Base-by-base conservation (phyloP, 169 alveolate genomes). In the Miamiensis avidus region DNA sequence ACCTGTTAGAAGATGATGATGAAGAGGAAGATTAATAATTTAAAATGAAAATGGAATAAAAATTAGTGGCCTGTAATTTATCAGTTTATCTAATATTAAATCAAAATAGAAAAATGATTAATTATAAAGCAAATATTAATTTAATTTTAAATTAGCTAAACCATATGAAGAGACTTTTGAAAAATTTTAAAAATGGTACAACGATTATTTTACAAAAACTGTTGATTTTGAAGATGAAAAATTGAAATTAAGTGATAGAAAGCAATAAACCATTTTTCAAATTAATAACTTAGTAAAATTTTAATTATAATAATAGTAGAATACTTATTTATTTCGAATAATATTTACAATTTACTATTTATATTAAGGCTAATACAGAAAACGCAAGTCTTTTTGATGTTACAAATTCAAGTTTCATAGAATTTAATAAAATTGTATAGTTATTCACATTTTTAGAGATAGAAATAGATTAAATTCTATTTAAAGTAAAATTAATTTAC, bases 81-180 rank as follows among this genome's bases (percentile, higher is more conserved):
- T 49, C 20, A 20, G 69, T 20, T 11, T 49, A 49, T 49, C 20
- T 49, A 49, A 49, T 11, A 49, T 49, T 49, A 49, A 11, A 49
- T 49, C 69, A 11, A 49, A 49, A 49, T 11, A 49, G 4, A 11
- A 49, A 11, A 49, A 49, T 11, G 20, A 49, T 49, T 49, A 11
- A 49, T 11, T 49, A 49, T 20, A 11, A 11, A 11, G 4, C 20
- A 49, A 49, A 49, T 49, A 49, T 49, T 49, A 49, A 11, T 49
- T 49, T 49, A 49, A 49, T 11, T 49, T 11, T 11, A 11, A 49
- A 49, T 49, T 26, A 82, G 87, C 87, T 0, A 82, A 82, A 75
- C 87, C 87, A 15, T 82, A 74, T 49, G 87, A 82, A 25, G 87
- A 82, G 11, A 34, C 72, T 20, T 82, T 82, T 76, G 75, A 82